Evolutionary conservation across 2,329 filamentous ascomycete genomes (phyloP).

Genomic region (Ophiostoma pallidulum): DNA sequence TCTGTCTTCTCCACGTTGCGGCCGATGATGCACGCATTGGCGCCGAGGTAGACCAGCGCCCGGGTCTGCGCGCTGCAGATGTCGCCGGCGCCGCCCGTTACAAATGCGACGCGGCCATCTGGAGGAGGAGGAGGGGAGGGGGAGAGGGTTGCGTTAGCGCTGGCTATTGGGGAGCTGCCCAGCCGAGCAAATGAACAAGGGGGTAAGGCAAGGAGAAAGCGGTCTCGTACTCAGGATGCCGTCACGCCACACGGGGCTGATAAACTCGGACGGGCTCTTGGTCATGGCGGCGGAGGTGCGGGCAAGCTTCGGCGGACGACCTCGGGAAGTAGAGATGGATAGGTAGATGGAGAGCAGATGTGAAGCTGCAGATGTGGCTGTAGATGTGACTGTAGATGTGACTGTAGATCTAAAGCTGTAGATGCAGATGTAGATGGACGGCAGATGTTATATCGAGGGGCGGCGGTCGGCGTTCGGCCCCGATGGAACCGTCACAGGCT

Average conservation of each 20-base stretch:
- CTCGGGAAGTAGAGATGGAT: too few species aligned
- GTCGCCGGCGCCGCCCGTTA: constrained; percentile 85
- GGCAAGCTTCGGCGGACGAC: background rate
- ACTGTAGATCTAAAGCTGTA: too few species aligned
- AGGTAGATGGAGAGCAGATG: too few species aligned
- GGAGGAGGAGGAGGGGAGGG: constrained; percentile 4
- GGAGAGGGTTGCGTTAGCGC: background rate
- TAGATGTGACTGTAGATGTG: too few species aligned
- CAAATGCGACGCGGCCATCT: constrained; percentile 87
- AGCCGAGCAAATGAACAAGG: too few species aligned
- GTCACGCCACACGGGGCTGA: constrained; percentile 79
- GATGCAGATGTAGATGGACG: too few species aligned
- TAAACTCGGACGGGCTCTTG: constrained; percentile 47
- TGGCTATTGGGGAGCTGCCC: too few species aligned
- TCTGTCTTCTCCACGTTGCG: constrained; percentile 86
- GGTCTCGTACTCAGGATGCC: constrained; percentile 71
- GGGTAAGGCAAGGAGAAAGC: background rate
- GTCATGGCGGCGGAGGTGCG: constrained; percentile 12
- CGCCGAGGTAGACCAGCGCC: constrained; percentile 82
- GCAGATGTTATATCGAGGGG: too few species aligned
- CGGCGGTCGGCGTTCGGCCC: too few species aligned
- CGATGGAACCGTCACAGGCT: too few species aligned
- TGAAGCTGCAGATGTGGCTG: too few species aligned
- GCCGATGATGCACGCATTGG: constrained; percentile 88
- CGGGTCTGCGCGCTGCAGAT: constrained; percentile 93